Base-by-base conservation (phyloP, 2,329 filamentous ascomycete genomes). In the Sporothrix phasma region DNA sequence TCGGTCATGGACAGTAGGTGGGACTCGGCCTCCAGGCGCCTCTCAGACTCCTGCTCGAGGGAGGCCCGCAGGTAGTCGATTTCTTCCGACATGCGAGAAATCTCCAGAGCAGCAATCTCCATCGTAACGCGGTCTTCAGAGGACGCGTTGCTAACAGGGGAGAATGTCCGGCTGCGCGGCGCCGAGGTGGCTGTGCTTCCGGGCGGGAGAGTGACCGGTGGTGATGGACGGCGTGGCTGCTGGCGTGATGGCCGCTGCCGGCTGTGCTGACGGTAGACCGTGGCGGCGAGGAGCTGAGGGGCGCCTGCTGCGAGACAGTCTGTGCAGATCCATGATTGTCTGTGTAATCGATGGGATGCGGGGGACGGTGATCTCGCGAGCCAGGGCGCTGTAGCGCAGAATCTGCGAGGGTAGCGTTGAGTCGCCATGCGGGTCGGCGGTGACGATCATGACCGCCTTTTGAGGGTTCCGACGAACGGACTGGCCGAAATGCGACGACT, bases 401-500 rank as follows among this genome's bases (percentile, higher is more conserved):
- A 99, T 97, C 72, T 97, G 94, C 5, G 90, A 95, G 0, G n/a
- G 94, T 99, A 13, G 94, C 92, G 72, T 97, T 97, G 79, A 92
- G 74, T 99, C 94, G 43, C 94, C 93, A 13, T 89, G 77, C 0
- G 94, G 90, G 71, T 99, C 93, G 3, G 93, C 94, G 0, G 93
- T 96, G 17, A 97, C 93, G 64, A 99, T 89, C 92, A 99, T 97
- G 70, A 96, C 86, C 1, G 88, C 92, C 71, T 89, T 92, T 73
- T 97, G 94, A 0, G 91, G 89, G 67, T 86, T 84, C 17, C 87
- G 84, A 15, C 81, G 74, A 72, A 68, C 79, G 66, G 62, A 46
- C 29, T 62, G 61, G 62, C 64, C 59, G 0, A 61, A 41, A 2
- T 65, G 61, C 4, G 66, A 72, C 64, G 79, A 75, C n/a, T 68